phyloP scores from a whole-genome alignment of 2,329 filamentous ascomycete species.

The Akanthomyces lecanii region DNA sequence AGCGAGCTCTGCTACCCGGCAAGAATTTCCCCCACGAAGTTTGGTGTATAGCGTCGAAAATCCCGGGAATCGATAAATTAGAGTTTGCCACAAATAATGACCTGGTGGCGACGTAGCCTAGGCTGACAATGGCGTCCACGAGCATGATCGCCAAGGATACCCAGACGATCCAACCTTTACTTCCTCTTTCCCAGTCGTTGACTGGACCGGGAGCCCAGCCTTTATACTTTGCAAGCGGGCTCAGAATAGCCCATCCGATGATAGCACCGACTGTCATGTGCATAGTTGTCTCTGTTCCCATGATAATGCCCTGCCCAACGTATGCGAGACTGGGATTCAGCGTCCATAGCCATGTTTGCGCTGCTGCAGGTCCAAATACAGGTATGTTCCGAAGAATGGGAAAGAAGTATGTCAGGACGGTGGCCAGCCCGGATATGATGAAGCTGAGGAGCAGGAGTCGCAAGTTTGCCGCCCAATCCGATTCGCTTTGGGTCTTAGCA shows the following conservation, averaged over 20 bases:
- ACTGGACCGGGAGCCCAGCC: constrained; percentile 90
- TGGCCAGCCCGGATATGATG: constrained; percentile 60
- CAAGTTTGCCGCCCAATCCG: constrained; percentile 45
- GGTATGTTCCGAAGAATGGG: constrained; percentile 82
- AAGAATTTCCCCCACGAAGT: constrained; percentile 1
- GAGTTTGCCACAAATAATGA: constrained; percentile 41
- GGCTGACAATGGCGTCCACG: constrained; percentile 82
- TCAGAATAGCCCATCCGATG: constrained; percentile 85
- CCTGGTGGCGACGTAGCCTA: constrained; percentile 70
- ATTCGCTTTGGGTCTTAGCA: constrained; percentile 17
- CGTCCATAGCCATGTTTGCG: constrained; percentile 85
- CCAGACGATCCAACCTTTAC: constrained; percentile 99
- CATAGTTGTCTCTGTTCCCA: constrained; percentile 91
- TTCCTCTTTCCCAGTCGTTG: constrained; percentile 83
- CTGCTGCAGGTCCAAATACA: constrained; percentile 71
- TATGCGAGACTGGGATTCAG: constrained; percentile 97
- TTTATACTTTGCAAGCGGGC: constrained; percentile 76
- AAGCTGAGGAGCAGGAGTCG: constrained; percentile 55
- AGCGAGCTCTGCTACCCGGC: constrained; percentile 10
- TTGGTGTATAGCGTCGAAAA: not conserved
- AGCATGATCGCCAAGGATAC: constrained; percentile 95
- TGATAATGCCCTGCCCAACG: constrained; percentile 95
- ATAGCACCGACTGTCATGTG: constrained; percentile 93
- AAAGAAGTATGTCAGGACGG: constrained; percentile 83
- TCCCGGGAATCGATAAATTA: not conserved